phyloP scores from a whole-genome alignment of 768 basidiomycete genomes.

The Tulasnella sp. region DNA sequence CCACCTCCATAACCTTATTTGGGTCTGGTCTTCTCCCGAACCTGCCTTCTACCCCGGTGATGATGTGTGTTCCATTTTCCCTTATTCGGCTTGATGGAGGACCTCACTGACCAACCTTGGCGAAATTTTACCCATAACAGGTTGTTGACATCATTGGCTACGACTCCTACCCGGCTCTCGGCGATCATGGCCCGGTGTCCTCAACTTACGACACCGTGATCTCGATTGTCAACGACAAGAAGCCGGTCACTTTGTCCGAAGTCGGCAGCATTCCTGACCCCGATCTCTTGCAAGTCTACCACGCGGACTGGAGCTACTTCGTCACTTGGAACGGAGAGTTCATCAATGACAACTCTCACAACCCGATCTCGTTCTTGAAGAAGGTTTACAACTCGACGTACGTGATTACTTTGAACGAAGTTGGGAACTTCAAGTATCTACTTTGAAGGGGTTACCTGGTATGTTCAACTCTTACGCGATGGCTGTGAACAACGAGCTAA shows the following conservation, averaged over 20 bases:
- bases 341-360: constrained; percentile 31
- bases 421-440: constrained; percentile 26
- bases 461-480: background rate
- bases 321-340: constrained; percentile 32
- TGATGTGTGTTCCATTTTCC: constrained; percentile 16
- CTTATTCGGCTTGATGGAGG: background rate
- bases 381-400: constrained; percentile 31
- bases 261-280: constrained; percentile 35
- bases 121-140: background rate
- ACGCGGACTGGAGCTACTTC: constrained; percentile 36
- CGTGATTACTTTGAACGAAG: constrained; percentile 31
- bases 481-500: background rate
- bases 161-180: constrained; percentile 35
- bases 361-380: constrained; percentile 33
- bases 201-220: constrained; percentile 21
- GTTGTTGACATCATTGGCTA: constrained; percentile 32
- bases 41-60: constrained; percentile 33
- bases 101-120: background rate
- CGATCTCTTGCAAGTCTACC: constrained; percentile 33
- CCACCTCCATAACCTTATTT: constrained; percentile 35
- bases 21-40: constrained; percentile 34
- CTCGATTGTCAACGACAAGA: constrained; percentile 31
- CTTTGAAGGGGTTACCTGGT: background rate
- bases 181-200: constrained; percentile 35
- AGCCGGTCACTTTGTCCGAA: constrained; percentile 33